phyloP scores from a whole-genome alignment of 495 filamentous ascomycete species.

The Aspergillus baeticus region DNA sequence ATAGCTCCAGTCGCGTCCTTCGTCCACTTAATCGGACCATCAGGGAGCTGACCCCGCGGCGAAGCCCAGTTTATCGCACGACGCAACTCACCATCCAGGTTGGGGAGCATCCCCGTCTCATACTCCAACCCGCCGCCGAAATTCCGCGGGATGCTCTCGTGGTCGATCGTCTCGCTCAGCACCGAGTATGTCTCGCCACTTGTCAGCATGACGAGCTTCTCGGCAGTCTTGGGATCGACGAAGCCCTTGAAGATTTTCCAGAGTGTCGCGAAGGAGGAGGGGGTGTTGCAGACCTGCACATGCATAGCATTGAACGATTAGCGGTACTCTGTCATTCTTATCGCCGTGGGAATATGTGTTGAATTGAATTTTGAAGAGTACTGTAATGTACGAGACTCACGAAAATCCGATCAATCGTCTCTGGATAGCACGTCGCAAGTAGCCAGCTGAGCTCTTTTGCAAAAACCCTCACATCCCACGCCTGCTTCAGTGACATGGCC shows the following conservation, averaged over 20 bases:
- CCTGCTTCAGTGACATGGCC: slow-evolving; percentile 24
- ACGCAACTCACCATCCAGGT: slow-evolving; percentile 20
- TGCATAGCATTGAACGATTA: not conserved
- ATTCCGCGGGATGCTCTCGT: slow-evolving; percentile 22
- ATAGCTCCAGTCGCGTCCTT: slow-evolving; percentile 11
- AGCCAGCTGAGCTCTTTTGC: slow-evolving; percentile 26
- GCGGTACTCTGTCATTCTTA: too few relatives aligned
- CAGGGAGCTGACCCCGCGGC: slow-evolving; percentile 13
- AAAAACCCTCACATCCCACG: slow-evolving; percentile 26
- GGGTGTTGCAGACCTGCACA: slow-evolving; percentile 28
- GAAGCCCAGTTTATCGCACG: slow-evolving; percentile 14
- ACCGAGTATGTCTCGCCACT: slow-evolving; percentile 15
- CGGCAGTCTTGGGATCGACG: slow-evolving; percentile 29
- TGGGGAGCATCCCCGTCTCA: slow-evolving; percentile 24
- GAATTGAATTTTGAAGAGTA: too few relatives aligned
- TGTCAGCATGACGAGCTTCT: slow-evolving; percentile 24
- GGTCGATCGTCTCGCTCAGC: slow-evolving; percentile 22
- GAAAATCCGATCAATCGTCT: slow-evolving; percentile 28
- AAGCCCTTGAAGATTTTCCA: slow-evolving; percentile 29
- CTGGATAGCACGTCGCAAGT: slow-evolving; percentile 32
- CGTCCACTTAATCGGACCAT: slow-evolving; percentile 28
- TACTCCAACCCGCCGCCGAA: slow-evolving; percentile 25
- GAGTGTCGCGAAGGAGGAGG: slow-evolving; percentile 24
- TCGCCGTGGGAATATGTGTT: too few relatives aligned
- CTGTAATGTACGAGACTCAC: slow-evolving; percentile 12